phyloP scores from a whole-genome alignment of 495 filamentous ascomycete species.

The Hypomontagnella monticulosa region DNA sequence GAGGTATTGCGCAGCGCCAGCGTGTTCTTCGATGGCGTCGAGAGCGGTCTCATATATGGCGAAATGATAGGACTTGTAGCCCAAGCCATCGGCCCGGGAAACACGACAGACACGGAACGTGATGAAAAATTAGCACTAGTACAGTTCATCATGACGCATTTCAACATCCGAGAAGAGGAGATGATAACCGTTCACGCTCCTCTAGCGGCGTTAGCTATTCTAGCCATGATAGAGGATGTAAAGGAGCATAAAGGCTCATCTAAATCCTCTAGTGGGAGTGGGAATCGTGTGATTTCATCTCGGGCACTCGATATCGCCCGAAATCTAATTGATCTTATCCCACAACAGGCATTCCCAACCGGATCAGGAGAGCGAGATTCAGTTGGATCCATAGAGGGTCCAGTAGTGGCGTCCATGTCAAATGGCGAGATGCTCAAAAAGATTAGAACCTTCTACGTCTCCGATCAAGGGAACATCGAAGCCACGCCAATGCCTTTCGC shows the following conservation, averaged over 20 bases:
- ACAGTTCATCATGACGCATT: slow-evolving; percentile 82
- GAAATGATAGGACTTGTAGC: slow-evolving; percentile 72
- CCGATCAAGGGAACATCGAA: slow-evolving; percentile 65
- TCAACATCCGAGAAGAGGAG: slow-evolving; percentile 95
- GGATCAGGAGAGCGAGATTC: slow-evolving; percentile 41
- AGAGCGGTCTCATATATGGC: slow-evolving; percentile 91
- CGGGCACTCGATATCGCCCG: slow-evolving; percentile 63
- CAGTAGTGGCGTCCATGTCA: slow-evolving; percentile 42
- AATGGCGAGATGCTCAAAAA: slow-evolving; percentile 66
- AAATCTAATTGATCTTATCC: slow-evolving; percentile 71
- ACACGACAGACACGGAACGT: slow-evolving; percentile 52
- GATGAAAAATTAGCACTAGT: slow-evolving; percentile 74
- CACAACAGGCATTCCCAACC: slow-evolving; percentile 73
- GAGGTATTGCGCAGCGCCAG: slow-evolving; percentile 93
- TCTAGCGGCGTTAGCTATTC: slow-evolving; percentile 70
- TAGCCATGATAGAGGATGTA: slow-evolving; percentile 67
- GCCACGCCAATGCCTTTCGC: slow-evolving; percentile 64
- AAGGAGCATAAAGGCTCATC: slow-evolving; percentile 43
- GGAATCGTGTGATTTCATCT: slow-evolving; percentile 32
- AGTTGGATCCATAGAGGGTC: slow-evolving; percentile 42
- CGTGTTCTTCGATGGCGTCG: slow-evolving; percentile 96
- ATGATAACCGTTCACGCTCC: slow-evolving; percentile 91
- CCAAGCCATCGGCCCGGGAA: slow-evolving; percentile 62
- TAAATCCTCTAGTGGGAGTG: neutral
- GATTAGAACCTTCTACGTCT: slow-evolving; percentile 71